Evolutionary conservation across 768 basidiomycete genomes (phyloP).

Genomic region (Lentinus tigrinus): DNA sequence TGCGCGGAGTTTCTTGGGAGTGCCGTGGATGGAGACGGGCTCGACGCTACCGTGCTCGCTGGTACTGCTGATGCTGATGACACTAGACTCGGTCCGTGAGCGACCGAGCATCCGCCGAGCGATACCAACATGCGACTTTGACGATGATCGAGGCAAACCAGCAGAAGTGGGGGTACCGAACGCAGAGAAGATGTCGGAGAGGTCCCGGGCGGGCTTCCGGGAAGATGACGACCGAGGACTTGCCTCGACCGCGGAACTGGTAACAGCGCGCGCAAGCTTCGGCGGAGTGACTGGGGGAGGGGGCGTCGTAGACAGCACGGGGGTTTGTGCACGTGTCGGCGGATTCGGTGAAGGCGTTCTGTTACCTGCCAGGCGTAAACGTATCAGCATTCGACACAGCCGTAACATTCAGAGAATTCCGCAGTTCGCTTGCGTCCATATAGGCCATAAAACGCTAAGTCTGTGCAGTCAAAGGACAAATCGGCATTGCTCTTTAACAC

Average conservation of each 20-base stretch:
- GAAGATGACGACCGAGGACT: neutral
- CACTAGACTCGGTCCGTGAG: conserved; percentile 60
- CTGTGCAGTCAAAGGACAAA: no score
- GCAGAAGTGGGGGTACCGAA: conserved; percentile 11
- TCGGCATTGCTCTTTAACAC: no score
- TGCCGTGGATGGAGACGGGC: conserved; percentile 14
- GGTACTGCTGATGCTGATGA: conserved; percentile 32
- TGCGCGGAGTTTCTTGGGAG: conserved; percentile 15
- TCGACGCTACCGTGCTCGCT: conserved; percentile 12
- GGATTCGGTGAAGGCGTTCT: neutral
- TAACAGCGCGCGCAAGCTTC: neutral
- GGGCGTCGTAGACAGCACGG: neutral
- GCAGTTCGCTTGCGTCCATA: no score
- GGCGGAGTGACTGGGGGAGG: conserved; percentile 9
- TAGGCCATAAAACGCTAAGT: no score
- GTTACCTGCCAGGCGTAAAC: neutral
- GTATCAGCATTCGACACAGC: neutral
- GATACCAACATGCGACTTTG: conserved; percentile 31
- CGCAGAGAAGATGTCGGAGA: conserved; percentile 45
- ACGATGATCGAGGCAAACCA: neutral
- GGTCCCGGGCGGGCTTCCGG: conserved; percentile 35
- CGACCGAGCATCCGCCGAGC: conserved; percentile 74
- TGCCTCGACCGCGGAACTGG: neutral
- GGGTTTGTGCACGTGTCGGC: neutral
- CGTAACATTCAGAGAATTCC: neutral